A percentile compares a stretch with the other conserved stretches of the same genome.
Conservation (phyloP, 2,329 filamentous ascomycete species). For the Colletotrichum abscissum region DNA sequence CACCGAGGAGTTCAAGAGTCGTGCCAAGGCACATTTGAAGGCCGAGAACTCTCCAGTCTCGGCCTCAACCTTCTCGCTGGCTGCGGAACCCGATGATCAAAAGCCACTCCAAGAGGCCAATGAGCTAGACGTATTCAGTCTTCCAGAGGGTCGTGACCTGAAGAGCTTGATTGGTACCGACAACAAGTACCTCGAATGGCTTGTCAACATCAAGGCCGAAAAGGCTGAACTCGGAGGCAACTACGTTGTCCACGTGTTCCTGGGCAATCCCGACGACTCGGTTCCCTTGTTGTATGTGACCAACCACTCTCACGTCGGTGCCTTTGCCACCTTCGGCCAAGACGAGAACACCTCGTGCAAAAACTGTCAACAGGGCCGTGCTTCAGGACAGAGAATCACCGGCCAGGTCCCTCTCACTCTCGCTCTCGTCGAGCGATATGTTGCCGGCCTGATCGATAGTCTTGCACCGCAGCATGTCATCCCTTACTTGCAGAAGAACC, state of each 20-base stretch:
- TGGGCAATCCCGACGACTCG: conserved; percentile 54
- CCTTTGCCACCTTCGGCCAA: conserved; percentile 53
- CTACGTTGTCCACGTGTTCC: conserved; percentile 68
- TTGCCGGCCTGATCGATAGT: conserved; percentile 37
- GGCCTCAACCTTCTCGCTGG: background rate
- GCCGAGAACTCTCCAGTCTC: background rate
- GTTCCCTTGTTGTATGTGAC: conserved; percentile 51
- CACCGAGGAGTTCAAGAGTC: conserved; percentile 12
- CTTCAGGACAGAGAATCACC: conserved; percentile 35
- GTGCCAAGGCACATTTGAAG: conserved; percentile 17
- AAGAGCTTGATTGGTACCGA: conserved; percentile 28
- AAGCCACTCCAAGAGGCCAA: background rate
- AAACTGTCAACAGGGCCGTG: conserved; percentile 39
- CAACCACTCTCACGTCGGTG: conserved; percentile 60
- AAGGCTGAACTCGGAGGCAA: conserved; percentile 61
- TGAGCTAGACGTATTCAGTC: background rate
- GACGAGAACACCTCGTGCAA: conserved; percentile 38
- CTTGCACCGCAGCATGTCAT: conserved; percentile 40
- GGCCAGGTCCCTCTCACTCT: conserved; percentile 44
- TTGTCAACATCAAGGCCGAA: conserved; percentile 63
- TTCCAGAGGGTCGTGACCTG: conserved; percentile 9
- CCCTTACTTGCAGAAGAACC: conserved; percentile 40
- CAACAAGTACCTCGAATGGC: conserved; percentile 59
- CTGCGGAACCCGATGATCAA: background rate
- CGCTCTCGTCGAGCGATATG: conserved; percentile 42